Percentiles rank a stretch among this genome's conserved stretches.
phyloP scores from a whole-genome alignment of 352 stramenopile genomes.

The Thalassiosira livingstoniorum region DNA sequence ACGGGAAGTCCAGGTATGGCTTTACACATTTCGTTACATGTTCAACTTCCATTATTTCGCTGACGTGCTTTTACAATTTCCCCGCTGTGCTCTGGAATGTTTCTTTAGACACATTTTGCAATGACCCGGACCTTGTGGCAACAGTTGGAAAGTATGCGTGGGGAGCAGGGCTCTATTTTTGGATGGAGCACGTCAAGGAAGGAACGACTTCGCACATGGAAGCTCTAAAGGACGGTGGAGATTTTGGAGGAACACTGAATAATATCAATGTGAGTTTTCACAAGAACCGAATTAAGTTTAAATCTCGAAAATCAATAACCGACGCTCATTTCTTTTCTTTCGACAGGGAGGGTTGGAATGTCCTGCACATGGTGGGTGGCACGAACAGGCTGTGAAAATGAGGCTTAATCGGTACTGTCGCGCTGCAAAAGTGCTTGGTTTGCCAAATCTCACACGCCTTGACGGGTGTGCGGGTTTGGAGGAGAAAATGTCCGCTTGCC shows the following conservation, averaged over 20 bases:
- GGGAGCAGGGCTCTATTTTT: slow-evolving; percentile 50
- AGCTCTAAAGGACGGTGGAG: slow-evolving; percentile 23
- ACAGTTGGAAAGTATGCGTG: slow-evolving; percentile 48
- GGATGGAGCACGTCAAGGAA: slow-evolving; percentile 55
- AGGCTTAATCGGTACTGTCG: slow-evolving; percentile 50
- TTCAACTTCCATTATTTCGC: too few relatives aligned
- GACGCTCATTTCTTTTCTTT: neutral
- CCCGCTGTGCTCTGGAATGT: too few relatives aligned
- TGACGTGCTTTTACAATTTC: too few relatives aligned
- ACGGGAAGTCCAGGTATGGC: too few relatives aligned
- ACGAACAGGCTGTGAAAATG: slow-evolving; percentile 45
- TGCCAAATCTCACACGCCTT: slow-evolving; percentile 41
- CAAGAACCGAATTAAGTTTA: neutral
- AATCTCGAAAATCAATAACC: neutral
- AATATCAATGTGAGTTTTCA: slow-evolving; percentile 37
- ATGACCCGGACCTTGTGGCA: slow-evolving; percentile 48
- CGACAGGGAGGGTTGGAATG: slow-evolving; percentile 25
- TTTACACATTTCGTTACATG: too few relatives aligned
- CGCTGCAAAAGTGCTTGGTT: slow-evolving; percentile 31
- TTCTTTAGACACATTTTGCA: slow-evolving; percentile 43
- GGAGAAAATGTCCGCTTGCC: slow-evolving; percentile 33
- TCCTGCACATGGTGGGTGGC: slow-evolving; percentile 33
- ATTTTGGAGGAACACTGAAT: slow-evolving; percentile 52
- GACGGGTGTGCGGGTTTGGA: slow-evolving; percentile 36
- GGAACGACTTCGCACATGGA: slow-evolving; percentile 50